These are phyloP conservation scores for Stagonosporopsis chrysanthemi DNA, from an alignment of 2,329 filamentous ascomycete genomes.

Conservation along the genomic window DNA sequence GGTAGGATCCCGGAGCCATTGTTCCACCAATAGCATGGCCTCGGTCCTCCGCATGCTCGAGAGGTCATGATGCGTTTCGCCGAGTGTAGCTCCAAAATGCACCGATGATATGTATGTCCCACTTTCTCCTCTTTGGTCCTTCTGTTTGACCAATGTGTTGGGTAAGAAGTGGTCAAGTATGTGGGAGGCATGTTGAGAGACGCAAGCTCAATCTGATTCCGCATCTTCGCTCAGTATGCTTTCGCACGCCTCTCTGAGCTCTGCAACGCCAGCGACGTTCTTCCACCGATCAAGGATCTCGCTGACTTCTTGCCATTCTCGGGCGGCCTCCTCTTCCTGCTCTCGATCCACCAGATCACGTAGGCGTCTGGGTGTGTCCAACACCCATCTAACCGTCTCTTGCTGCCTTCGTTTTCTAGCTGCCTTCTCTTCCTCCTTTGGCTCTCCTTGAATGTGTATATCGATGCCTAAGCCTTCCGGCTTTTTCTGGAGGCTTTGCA, in stretches of 20 bases:
- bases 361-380: constrained; percentile 68
- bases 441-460: constrained; percentile 33
- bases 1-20: constrained; percentile 4
- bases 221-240: constrained; percentile 39
- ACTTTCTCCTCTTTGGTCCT: background rate
- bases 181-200: background rate
- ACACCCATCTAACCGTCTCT: constrained; percentile 68
- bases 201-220: constrained; percentile 32
- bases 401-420: constrained; percentile 53
- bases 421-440: constrained; percentile 32
- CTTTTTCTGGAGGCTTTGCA: constrained; percentile 39
- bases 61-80: background rate
- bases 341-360: constrained; percentile 66
- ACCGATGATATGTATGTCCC: background rate
- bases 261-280: constrained; percentile 53
- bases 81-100: background rate
- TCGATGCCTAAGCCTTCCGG: constrained; percentile 36
- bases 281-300: constrained; percentile 54
- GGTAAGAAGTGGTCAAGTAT: background rate
- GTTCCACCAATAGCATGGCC: constrained; percentile 15
- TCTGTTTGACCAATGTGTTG: background rate
- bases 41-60: background rate
- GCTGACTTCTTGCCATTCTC: constrained; percentile 56
- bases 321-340: constrained; percentile 65
- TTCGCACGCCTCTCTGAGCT: constrained; percentile 50